Evolutionary conservation across 108 stramenopile species (phyloP).

Genomic region (Thalassiosira profunda): DNA sequence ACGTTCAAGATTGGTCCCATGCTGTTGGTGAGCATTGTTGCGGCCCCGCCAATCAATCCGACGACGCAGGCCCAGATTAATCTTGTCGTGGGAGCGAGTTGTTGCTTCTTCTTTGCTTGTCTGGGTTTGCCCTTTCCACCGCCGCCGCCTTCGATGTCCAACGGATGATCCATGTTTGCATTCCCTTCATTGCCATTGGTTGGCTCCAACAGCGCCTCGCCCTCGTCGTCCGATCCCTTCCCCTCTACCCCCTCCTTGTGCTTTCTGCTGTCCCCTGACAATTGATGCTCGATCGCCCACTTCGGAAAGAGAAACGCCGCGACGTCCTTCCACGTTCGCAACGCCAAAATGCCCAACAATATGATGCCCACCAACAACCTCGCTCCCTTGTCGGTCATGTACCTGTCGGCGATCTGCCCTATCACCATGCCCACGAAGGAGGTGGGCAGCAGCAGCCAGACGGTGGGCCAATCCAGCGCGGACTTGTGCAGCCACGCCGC

Average conservation of each 20-base stretch:
- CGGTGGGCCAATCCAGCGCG: slow-evolving; percentile 41
- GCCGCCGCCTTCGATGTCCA: slow-evolving; percentile 13
- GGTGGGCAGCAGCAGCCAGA: slow-evolving; percentile 40
- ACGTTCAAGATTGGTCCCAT: slow-evolving; percentile 69
- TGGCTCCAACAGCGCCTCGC: no score
- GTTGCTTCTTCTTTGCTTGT: neutral
- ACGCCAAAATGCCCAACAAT: slow-evolving; percentile 43
- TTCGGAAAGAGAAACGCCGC: slow-evolving; percentile 15
- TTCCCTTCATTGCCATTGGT: neutral
- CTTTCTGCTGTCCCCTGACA: slow-evolving; percentile 27
- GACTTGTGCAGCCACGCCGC: slow-evolving; percentile 46
- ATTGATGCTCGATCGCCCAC: slow-evolving; percentile 30
- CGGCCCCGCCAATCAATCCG: slow-evolving; percentile 50
- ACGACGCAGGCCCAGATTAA: slow-evolving; percentile 49
- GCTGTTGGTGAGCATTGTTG: slow-evolving; percentile 61
- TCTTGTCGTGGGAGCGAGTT: neutral
- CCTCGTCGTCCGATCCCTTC: slow-evolving; percentile 21
- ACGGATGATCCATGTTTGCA: neutral
- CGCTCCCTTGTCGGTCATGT: slow-evolving; percentile 43
- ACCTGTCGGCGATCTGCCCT: slow-evolving; percentile 38
- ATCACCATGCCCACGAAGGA: slow-evolving; percentile 56
- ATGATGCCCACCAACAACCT: slow-evolving; percentile 51
- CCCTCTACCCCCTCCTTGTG: slow-evolving; percentile 16
- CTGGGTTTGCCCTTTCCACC: neutral
- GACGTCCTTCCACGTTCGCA: slow-evolving; percentile 49